phyloP scores from a whole-genome alignment of 257 asterid genomes.

The Solanum neorickii region DNA sequence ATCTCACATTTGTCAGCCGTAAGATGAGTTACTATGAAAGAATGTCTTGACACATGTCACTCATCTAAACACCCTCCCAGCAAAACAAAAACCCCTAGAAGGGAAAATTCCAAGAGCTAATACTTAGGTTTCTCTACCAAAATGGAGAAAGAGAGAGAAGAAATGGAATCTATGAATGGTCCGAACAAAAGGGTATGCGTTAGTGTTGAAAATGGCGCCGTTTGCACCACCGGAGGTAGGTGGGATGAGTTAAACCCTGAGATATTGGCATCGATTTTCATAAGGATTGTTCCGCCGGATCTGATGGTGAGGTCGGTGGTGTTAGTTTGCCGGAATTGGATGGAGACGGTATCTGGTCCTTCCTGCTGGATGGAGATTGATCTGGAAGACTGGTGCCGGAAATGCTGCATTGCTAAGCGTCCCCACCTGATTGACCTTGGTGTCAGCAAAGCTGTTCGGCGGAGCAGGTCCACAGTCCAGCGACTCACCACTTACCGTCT shows the following conservation, averaged over 20 bases:
- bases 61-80: not conserved
- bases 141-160: not conserved
- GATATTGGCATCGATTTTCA: not conserved
- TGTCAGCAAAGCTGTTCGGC: slow-evolving; percentile 4
- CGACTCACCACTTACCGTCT: slow-evolving; percentile 1
- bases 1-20: not conserved
- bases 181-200: not conserved
- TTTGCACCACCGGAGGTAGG: not conserved
- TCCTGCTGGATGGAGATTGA: slow-evolving; percentile 12
- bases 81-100: not conserved
- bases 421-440: not conserved
- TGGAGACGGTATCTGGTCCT: slow-evolving; percentile 5
- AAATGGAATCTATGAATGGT: not conserved
- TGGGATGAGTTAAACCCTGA: not conserved
- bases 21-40: not conserved
- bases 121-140: not conserved
- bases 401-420: not conserved
- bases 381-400: slow-evolving; percentile 8
- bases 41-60: not conserved
- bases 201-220: not conserved
- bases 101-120: not conserved
- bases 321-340: slow-evolving; percentile 6
- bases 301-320: not conserved
- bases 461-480: not conserved
- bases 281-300: not conserved